These are phyloP conservation scores for Colletotrichum lindemuthianum DNA, from an alignment of 2,329 filamentous ascomycete genomes.

Conservation along the genomic window DNA sequence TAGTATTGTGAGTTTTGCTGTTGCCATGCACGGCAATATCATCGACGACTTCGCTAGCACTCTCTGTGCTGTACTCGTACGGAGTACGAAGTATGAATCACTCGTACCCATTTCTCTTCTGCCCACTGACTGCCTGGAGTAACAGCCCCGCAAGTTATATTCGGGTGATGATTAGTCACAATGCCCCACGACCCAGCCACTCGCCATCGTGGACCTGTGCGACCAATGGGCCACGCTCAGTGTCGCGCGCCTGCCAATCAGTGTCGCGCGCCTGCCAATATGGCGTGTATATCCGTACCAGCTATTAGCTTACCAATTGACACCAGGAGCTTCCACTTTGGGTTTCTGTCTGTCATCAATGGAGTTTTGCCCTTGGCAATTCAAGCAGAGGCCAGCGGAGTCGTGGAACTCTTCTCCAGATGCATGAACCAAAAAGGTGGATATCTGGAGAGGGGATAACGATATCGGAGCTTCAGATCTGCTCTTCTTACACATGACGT, in stretches of 20 bases:
- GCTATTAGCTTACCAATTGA: conserved; percentile 7
- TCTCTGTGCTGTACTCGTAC: no score
- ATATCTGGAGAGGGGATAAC: conserved; percentile 16
- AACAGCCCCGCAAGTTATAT: no score
- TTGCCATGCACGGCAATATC: not conserved
- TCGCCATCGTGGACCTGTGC: no score
- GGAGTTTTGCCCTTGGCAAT: conserved; percentile 20
- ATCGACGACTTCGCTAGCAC: no score
- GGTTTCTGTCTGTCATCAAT: conserved; percentile 25
- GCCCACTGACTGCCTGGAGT: no score
- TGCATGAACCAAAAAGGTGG: conserved; percentile 9
- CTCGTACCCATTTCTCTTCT: no score
- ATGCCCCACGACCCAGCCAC: no score
- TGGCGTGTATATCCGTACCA: not conserved
- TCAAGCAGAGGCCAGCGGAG: conserved; percentile 6
- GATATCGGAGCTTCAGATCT: conserved; percentile 27
- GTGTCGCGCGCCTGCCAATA: no score
- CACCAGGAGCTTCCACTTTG: conserved; percentile 19
- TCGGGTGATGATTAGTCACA: no score
- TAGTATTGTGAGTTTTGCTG: not conserved
- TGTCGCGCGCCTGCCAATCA: no score
- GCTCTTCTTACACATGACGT: not conserved
- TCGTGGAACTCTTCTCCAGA: conserved; percentile 26
- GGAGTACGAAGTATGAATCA: no score
- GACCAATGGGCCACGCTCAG: no score